phyloP scores from a whole-genome alignment of 75 land plant genomes.

The Selaginella tamariscina region DNA sequence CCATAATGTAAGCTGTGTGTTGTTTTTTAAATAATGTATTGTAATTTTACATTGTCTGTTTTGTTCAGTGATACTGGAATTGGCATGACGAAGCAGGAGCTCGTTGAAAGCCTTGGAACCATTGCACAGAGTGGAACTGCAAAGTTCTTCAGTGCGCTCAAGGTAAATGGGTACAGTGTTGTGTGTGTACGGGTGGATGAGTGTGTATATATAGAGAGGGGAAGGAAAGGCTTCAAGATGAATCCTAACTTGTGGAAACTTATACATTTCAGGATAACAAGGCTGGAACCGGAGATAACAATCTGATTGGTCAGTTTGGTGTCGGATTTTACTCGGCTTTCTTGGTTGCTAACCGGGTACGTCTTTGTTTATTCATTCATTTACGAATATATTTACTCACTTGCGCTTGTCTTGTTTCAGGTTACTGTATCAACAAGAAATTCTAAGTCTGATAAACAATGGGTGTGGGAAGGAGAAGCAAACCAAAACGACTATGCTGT shows the following conservation, averaged over 20 bases:
- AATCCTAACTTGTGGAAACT: no score
- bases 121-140: slow-evolving; percentile 99
- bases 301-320: slow-evolving; percentile 99
- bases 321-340: slow-evolving; percentile 99
- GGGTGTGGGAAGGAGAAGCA: slow-evolving; percentile 93
- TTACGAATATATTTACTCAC: neutral
- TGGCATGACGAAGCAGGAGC: slow-evolving; percentile 95
- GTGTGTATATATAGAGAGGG: no score
- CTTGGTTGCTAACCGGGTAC: slow-evolving; percentile 79
- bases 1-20: slow-evolving; percentile 48
- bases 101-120: slow-evolving; percentile 87
- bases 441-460: slow-evolving; percentile 89
- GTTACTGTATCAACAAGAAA: slow-evolving; percentile 83
- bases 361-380: neutral
- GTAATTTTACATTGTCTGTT: neutral
- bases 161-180: slow-evolving; percentile 34
- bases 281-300: slow-evolving; percentile 64
- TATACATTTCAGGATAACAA: slow-evolving; percentile 59
- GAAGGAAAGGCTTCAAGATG: no score
- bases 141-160: slow-evolving; percentile 84
- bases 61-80: slow-evolving; percentile 82
- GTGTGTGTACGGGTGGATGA: neutral
- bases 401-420: slow-evolving; percentile 24
- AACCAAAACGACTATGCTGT: slow-evolving; percentile 53
- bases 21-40: slow-evolving; percentile 1